Conservation (phyloP, 2,329 filamentous ascomycete species). For the Venturia nashicola region DNA sequence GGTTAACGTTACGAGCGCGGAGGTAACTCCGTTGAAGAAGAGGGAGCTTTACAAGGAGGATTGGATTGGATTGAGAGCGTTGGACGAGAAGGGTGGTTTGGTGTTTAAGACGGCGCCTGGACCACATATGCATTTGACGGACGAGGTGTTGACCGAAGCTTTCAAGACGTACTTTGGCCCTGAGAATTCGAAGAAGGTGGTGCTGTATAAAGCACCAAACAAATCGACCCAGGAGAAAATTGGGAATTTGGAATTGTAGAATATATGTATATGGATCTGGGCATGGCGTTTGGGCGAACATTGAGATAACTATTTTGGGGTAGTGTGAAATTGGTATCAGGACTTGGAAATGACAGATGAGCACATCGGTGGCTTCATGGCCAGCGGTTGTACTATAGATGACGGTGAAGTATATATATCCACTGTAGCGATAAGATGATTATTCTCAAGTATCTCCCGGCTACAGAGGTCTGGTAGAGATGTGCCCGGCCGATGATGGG, state of each 20-base stretch:
- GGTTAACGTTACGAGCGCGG: constrained; percentile 54
- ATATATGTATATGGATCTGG: neutral
- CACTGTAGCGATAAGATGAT: too few species aligned
- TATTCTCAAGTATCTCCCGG: too few species aligned
- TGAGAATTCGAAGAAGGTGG: constrained; percentile 9
- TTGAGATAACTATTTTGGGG: neutral
- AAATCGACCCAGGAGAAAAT: neutral
- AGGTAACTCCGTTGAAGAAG: constrained; percentile 54
- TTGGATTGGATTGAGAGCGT: constrained; percentile 72
- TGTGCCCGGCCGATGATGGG: neutral
- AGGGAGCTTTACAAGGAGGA: constrained; percentile 73
- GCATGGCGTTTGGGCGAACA: neutral
- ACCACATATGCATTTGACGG: constrained; percentile 69
- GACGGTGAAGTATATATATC: too few species aligned
- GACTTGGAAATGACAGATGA: neutral
- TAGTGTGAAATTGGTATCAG: neutral
- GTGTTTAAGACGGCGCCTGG: constrained; percentile 63
- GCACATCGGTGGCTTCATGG: too few species aligned
- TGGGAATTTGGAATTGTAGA: neutral
- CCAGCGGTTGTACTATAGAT: too few species aligned
- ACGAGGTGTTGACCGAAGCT: constrained; percentile 51
- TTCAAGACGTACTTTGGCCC: constrained; percentile 56
- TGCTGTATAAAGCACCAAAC: neutral
- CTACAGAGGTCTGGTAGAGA: neutral
- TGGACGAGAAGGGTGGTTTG: constrained; percentile 71